Evolutionary conservation across 352 stramenopile genomes (phyloP).

Genomic region (Globisporangium polare): DNA sequence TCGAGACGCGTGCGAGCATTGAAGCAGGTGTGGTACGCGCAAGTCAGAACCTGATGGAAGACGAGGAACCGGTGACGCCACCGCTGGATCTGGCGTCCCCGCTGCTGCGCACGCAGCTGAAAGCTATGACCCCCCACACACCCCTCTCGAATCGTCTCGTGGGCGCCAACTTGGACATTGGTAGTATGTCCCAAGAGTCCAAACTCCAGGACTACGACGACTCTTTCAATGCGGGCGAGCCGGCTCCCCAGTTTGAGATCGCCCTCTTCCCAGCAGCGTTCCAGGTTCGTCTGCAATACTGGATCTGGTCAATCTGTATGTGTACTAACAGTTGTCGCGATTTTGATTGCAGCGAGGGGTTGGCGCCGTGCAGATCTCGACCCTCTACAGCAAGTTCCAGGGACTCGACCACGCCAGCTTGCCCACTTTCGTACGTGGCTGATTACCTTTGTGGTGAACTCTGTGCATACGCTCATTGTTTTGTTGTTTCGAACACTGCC

Average conservation of each 20-base stretch:
- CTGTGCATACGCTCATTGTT: too few relatives aligned
- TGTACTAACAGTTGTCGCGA: not conserved
- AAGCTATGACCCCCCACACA: slow-evolving; percentile 80
- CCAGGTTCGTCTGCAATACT: slow-evolving; percentile 36
- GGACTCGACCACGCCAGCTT: slow-evolving; percentile 31
- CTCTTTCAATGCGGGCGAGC: slow-evolving; percentile 56
- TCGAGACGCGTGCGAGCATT: slow-evolving; percentile 25
- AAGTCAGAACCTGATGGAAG: slow-evolving; percentile 29
- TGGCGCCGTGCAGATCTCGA: slow-evolving; percentile 79
- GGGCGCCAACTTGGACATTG: slow-evolving; percentile 67
- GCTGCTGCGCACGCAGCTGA: slow-evolving; percentile 72
- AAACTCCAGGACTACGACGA: slow-evolving; percentile 68
- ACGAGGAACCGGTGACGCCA: slow-evolving; percentile 59
- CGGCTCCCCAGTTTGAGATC: slow-evolving; percentile 69
- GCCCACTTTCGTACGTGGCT: slow-evolving; percentile 59
- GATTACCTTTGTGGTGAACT: slow-evolving; percentile 14
- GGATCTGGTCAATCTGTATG: not conserved
- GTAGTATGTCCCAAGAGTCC: slow-evolving; percentile 63
- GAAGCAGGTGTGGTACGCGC: slow-evolving; percentile 29
- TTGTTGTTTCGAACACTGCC: too few relatives aligned
- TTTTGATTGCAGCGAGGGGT: slow-evolving; percentile 46
- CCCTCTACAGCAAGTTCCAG: slow-evolving; percentile 85
- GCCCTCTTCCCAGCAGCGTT: slow-evolving; percentile 67
- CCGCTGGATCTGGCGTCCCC: slow-evolving; percentile 73
- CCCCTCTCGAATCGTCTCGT: slow-evolving; percentile 82